These are phyloP conservation scores for Cairneyella variabilis DNA, from an alignment of 495 filamentous ascomycete genomes.

Conservation along the genomic window DNA sequence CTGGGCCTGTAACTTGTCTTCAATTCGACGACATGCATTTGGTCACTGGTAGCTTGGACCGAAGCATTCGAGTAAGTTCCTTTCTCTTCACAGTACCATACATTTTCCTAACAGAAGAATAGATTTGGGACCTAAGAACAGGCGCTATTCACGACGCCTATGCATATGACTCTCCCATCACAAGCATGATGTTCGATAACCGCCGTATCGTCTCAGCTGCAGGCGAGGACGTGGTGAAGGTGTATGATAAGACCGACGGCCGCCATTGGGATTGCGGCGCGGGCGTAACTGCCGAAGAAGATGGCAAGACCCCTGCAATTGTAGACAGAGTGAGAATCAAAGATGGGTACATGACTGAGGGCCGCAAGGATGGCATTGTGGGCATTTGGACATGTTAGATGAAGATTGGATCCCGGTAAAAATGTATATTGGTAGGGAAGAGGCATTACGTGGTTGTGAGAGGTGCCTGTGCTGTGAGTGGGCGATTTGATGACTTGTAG, in stretches of 20 bases:
- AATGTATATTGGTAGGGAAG: too few relatives aligned
- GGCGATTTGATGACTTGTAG: constrained; percentile 11
- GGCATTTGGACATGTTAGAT: constrained; percentile 84
- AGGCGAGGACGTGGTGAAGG: constrained; percentile 88
- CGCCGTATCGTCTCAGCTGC: constrained; percentile 89
- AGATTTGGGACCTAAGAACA: constrained; percentile 99
- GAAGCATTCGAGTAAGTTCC: constrained; percentile 88
- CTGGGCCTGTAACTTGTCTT: constrained; percentile 88
- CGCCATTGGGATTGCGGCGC: constrained; percentile 96
- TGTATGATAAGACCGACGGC: constrained; percentile 96
- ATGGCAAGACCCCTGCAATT: constrained; percentile 56
- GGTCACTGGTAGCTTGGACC: constrained; percentile 89
- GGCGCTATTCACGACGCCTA: constrained; percentile 95
- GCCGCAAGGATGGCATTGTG: constrained; percentile 80
- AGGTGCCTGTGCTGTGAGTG: not conserved
- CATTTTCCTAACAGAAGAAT: constrained; percentile 13
- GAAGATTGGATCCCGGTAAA: too few relatives aligned
- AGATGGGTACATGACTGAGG: constrained; percentile 92
- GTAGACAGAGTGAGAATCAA: constrained; percentile 87
- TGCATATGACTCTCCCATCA: constrained; percentile 89
- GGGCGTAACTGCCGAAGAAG: constrained; percentile 62
- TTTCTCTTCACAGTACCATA: not conserved
- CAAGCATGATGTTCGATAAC: constrained; percentile 96
- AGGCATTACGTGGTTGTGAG: not conserved
- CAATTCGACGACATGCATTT: constrained; percentile 97